A percentile compares a stretch with the other conserved stretches of the same genome.
These are phyloP conservation scores for Rhytidhysteron rufulum DNA, from an alignment of 2,329 filamentous ascomycete genomes.

Conservation along the genomic window DNA sequence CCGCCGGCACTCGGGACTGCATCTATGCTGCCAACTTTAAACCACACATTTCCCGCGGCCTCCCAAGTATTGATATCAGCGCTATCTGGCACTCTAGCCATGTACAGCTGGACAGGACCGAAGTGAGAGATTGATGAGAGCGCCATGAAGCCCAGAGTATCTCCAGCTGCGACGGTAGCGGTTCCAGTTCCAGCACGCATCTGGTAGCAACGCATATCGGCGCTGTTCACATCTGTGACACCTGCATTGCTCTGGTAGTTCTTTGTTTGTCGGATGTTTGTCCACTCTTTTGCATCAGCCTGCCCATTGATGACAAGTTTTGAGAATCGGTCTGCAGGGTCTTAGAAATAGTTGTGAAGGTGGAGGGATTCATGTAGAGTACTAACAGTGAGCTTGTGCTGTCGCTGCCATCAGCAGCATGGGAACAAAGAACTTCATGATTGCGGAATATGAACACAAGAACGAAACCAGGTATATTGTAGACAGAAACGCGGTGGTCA, in stretches of 20 bases:
- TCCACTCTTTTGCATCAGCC: constrained; percentile 19
- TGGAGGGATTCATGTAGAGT: background rate
- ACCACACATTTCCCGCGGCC: constrained; percentile 11
- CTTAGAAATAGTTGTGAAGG: background rate
- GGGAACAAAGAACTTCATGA: background rate
- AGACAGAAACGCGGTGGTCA: background rate
- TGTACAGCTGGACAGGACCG: constrained; percentile 35
- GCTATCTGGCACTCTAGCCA: constrained; percentile 25
- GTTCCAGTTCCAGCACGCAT: constrained; percentile 14
- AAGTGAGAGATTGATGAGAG: constrained; percentile 28
- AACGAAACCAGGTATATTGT: background rate
- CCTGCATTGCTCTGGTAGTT: constrained; percentile 29
- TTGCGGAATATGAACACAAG: background rate
- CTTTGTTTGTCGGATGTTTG: constrained; percentile 28
- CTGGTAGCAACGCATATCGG: constrained; percentile 31
- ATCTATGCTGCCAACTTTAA: constrained; percentile 7
- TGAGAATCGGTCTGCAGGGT: background rate
- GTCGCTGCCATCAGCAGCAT: background rate
- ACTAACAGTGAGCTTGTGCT: background rate
- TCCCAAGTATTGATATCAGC: constrained; percentile 5
- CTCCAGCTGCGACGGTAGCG: constrained; percentile 25
- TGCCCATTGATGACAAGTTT: background rate
- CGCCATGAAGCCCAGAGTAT: constrained; percentile 27
- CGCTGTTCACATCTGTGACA: constrained; percentile 24
- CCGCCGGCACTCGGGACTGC: constrained; percentile 5